Percentiles rank a stretch among this genome's conserved stretches.
Conservation (phyloP, 305 asterid species). For the Solanum chacoense region DNA sequence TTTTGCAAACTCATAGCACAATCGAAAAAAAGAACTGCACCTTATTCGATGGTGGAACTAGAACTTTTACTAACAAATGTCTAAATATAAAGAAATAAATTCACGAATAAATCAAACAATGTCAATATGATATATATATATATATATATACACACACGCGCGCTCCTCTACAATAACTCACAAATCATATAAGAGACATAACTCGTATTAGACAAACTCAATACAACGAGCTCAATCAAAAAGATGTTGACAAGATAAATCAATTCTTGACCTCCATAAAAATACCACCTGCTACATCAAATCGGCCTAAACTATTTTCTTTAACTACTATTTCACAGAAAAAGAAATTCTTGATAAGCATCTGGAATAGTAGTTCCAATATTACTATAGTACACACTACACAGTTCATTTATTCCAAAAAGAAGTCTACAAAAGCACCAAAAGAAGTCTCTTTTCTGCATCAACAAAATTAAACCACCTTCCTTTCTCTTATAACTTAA, state of each 20-base stretch:
- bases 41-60: not conserved
- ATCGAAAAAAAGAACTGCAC: not conserved
- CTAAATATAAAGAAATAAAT: not conserved
- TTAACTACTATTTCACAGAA: not conserved
- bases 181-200: not conserved
- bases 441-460: constrained; percentile 48
- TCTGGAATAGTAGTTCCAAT: not conserved
- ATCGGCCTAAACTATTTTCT: too few relatives aligned
- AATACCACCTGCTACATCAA: not conserved
- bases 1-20: not conserved
- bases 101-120: too few relatives aligned
- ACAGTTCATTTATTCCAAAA: constrained; percentile 1
- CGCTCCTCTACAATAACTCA: not conserved
- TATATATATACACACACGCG: too few relatives aligned
- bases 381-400: not conserved
- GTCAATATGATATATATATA: too few relatives aligned
- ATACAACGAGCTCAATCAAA: not conserved
- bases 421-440: constrained; percentile 43
- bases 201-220: not conserved
- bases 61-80: too few relatives aligned
- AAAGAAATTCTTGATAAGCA: not conserved
- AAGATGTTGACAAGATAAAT: not conserved
- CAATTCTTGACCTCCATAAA: not conserved
- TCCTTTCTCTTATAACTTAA: not conserved
- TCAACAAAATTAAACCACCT: constrained; percentile 26